phyloP scores from a whole-genome alignment of 257 asterid species.

The Ajuga chamaepitys region DNA sequence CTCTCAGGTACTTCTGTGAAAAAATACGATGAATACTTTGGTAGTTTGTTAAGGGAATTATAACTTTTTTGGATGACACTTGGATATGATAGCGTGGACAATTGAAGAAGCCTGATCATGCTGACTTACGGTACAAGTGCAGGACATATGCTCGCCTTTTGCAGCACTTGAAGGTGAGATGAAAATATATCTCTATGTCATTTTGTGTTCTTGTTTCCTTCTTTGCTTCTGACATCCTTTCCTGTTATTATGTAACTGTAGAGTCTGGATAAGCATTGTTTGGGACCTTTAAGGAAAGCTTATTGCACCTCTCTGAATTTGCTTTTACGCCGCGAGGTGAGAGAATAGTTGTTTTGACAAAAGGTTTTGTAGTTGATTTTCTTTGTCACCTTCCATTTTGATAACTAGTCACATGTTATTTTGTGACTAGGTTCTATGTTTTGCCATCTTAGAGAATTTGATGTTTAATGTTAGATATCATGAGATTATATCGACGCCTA shows the following conservation, averaged over 20 bases:
- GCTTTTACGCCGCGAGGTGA: conserved; percentile 91
- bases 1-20: conserved; percentile 66
- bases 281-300: conserved; percentile 84
- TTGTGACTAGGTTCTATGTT: neutral
- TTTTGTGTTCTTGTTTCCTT: conserved; percentile 13
- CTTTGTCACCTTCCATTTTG: neutral
- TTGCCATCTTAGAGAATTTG: neutral
- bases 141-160: conserved; percentile 97
- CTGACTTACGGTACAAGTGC: conserved; percentile 91
- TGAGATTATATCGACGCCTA: neutral
- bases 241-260: conserved; percentile 24
- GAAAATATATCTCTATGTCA: conserved; percentile 9
- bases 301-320: conserved; percentile 91
- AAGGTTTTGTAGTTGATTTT: conserved; percentile 12
- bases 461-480: neutral
- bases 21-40: conserved; percentile 7
- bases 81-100: conserved; percentile 76
- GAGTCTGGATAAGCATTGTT: conserved; percentile 86
- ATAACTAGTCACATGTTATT: neutral
- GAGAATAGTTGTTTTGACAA: conserved; percentile 24
- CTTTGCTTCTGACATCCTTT: conserved; percentile 7
- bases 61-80: conserved; percentile 8
- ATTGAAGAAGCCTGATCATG: conserved; percentile 95
- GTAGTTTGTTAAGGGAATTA: neutral
- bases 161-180: conserved; percentile 87